Evolutionary conservation across 129 eudicot species (phyloP).

Genomic region (Artemisia tridentata): DNA sequence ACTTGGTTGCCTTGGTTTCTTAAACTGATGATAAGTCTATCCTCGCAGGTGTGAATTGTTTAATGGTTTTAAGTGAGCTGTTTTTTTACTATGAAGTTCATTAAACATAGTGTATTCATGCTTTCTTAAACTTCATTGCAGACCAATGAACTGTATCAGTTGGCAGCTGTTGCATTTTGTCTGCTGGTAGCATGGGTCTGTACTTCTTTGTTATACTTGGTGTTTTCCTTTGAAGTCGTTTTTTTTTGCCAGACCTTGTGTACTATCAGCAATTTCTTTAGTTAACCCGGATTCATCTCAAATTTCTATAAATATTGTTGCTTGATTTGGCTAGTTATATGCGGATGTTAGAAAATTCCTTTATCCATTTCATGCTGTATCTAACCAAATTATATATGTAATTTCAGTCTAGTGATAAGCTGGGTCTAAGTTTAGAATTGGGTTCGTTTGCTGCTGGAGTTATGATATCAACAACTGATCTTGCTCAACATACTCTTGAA

Average conservation of each 20-base stretch:
- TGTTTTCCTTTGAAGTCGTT: neutral
- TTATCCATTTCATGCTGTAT: slow-evolving; percentile 6
- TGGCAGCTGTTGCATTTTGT: slow-evolving; percentile 98
- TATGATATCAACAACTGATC: slow-evolving; percentile 98
- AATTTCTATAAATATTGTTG: too few species aligned
- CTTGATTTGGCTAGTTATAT: too few species aligned
- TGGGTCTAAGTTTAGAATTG: slow-evolving; percentile 92
- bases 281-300: too few species aligned
- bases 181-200: slow-evolving; percentile 98
- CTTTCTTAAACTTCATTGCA: slow-evolving; percentile 39
- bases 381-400: slow-evolving; percentile 17
- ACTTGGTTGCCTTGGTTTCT: slow-evolving; percentile 96
- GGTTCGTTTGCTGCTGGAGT: slow-evolving; percentile 99
- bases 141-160: slow-evolving; percentile 97
- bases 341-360: neutral
- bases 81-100: neutral
- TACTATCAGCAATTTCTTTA: too few species aligned
- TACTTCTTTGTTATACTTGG: slow-evolving; percentile 22
- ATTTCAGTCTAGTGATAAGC: slow-evolving; percentile 94
- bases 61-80: neutral
- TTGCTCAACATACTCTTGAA: slow-evolving; percentile 97
- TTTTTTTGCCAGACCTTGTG: too few species aligned
- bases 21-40: slow-evolving; percentile 95
- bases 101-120: neutral
- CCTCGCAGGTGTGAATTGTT: slow-evolving; percentile 71